Evolutionary conservation across 1,139 yeast genomes (phyloP), one percentile per base, ranked within the genome.

Genomic region (Spathaspora sp.): DNA sequence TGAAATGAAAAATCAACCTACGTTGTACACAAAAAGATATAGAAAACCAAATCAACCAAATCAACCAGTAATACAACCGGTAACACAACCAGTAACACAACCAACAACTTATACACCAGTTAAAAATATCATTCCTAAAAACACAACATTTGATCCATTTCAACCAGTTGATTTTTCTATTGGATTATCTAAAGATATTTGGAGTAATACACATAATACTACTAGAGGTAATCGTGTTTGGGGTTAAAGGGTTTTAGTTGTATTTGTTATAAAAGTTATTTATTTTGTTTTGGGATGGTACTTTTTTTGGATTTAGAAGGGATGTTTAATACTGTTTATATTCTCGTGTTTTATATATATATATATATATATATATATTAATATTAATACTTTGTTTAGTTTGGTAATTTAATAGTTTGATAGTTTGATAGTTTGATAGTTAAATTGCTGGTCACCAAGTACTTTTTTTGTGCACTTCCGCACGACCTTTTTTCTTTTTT

Each of bases 1-100:
- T 42, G 75, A 70, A 47, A 56, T 57, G 18, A 68, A 64, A 49
- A 58, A 62, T 51, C 73, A 67, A 51, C 72, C 74, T 7, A 48
- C 54, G 13, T 50, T 49, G 16, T 26, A 26, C 43, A 47, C 39
- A 49, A 54, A 37, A 49, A 50, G 42, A 11, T 18, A 13, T 9
- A 10, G 11, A 38, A 47, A 25, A 17, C 25, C 31, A 43, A 31
- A 16, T 7, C 37, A 37, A 13, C 41, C n/a, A 27, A 7, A 16
- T 33, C 20, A 8, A 43, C 11, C 13, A 16, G 23, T 15, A 43
- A 7, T 4, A 25, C 13, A 16, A n/a, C n/a, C n/a, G n/a, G n/a
- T 20, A 26, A 7, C 26, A 25, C 26, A 10, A 38, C 38, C 33
- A 37, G 29, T 26, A 15, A 25, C 20, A 39, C 36, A 15, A 1